A percentile compares a stretch with the other conserved stretches of the same genome.
Evolutionary conservation across 78 protist species (phyloP).

Genomic region (Guillardia theta): DNA sequence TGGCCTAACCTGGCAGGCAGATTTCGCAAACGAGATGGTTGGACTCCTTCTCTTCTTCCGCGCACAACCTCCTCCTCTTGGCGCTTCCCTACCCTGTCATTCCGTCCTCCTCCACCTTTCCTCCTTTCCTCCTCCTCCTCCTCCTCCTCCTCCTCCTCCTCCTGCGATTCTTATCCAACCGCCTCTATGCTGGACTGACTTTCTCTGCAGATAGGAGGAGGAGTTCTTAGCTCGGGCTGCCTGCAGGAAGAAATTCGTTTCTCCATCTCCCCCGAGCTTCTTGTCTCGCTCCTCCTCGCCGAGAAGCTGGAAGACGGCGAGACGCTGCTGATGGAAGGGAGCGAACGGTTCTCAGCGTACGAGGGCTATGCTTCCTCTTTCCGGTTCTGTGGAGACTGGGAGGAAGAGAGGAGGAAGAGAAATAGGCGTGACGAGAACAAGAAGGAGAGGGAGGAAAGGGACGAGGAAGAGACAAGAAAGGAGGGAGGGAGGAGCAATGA

Average conservation of each 20-base stretch:
- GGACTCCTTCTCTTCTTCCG: too few species aligned
- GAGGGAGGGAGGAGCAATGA: too few species aligned
- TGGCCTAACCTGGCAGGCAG: constrained; percentile 16
- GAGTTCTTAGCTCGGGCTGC: neutral
- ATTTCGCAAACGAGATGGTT: neutral
- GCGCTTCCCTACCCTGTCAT: too few species aligned
- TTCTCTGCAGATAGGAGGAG: constrained; percentile 5
- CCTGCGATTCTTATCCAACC: neutral
- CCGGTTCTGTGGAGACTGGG: neutral
- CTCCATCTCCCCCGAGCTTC: neutral
- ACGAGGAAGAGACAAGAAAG: too few species aligned
- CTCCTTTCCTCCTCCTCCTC: neutral
- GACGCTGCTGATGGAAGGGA: neutral
- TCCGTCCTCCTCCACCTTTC: neutral
- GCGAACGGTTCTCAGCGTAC: neutral
- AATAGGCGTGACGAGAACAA: too few species aligned
- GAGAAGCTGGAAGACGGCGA: neutral
- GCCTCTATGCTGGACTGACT: too few species aligned
- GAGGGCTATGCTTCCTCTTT: neutral
- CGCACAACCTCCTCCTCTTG: too few species aligned
- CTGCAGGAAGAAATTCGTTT: constrained; percentile 29
- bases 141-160: neutral
- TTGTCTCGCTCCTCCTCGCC: neutral
- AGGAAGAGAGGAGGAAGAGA: too few species aligned
- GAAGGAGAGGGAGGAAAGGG: too few species aligned